Evolutionary conservation across 495 filamentous ascomycete species (phyloP).

Genomic region (Penicillium steckii): DNA sequence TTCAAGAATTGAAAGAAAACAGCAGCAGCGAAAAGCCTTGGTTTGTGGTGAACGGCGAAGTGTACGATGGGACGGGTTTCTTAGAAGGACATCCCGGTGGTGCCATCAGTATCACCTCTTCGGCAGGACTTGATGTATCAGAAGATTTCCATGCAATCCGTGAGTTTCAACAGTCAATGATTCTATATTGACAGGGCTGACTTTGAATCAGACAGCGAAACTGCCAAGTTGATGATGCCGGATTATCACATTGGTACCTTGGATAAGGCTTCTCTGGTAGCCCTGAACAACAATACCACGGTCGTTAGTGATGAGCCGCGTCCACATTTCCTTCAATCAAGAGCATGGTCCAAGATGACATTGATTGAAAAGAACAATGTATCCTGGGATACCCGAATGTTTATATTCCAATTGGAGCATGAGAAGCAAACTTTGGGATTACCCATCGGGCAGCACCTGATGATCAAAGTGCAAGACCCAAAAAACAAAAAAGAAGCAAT

Average conservation of each 20-base stretch:
- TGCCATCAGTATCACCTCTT: slow-evolving; percentile 80
- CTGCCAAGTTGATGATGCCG: slow-evolving; percentile 89
- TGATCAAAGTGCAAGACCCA: slow-evolving; percentile 77
- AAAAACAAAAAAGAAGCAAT: slow-evolving; percentile 62
- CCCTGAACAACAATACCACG: slow-evolving; percentile 39
- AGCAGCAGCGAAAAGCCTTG: slow-evolving; percentile 68
- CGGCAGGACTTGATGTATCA: slow-evolving; percentile 80
- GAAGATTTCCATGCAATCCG: slow-evolving; percentile 96
- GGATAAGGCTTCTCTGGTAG: slow-evolving; percentile 53
- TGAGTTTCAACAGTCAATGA: slow-evolving; percentile 44
- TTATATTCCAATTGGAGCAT: slow-evolving; percentile 78
- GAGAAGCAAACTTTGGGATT: slow-evolving; percentile 70
- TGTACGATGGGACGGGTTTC: slow-evolving; percentile 86
- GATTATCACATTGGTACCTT: slow-evolving; percentile 84
- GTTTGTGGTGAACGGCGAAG: slow-evolving; percentile 91
- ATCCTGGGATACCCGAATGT: slow-evolving; percentile 81
- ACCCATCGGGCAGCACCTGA: slow-evolving; percentile 85
- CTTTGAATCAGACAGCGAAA: slow-evolving; percentile 69
- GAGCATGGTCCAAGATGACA: slow-evolving; percentile 67
- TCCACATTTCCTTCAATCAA: slow-evolving; percentile 66
- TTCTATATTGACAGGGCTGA: slow-evolving; percentile 4
- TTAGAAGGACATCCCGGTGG: slow-evolving; percentile 87
- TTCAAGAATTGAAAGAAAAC: slow-evolving; percentile 73
- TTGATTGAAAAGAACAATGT: slow-evolving; percentile 64
- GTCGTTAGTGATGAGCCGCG: slow-evolving; percentile 41